A percentile compares a stretch with the other conserved stretches of the same genome.
phyloP scores from a whole-genome alignment of 1,139 yeast species.

The Kodamaea anthophila region DNA sequence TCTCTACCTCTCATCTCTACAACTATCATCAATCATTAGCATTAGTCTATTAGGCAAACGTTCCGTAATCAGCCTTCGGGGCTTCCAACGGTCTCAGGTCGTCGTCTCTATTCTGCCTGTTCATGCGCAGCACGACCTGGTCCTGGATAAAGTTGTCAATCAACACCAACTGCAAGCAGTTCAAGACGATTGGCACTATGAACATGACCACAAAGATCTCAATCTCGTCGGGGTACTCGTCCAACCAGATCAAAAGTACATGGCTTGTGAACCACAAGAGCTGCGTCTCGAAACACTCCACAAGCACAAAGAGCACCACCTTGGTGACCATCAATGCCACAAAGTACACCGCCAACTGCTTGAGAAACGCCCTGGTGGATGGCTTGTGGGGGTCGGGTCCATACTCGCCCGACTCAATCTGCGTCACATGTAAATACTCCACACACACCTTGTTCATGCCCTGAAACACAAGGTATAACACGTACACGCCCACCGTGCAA shows the following conservation, averaged over 20 bases:
- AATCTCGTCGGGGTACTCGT: constrained; percentile 64
- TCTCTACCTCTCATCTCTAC: too few species aligned
- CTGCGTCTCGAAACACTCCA: constrained; percentile 35
- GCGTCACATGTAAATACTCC: constrained; percentile 27
- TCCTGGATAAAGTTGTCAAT: constrained; percentile 81
- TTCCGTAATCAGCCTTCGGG: too few species aligned
- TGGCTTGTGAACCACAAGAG: constrained; percentile 43
- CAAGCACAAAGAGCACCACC: constrained; percentile 39
- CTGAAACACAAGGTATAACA: constrained; percentile 52
- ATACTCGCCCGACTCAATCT: constrained; percentile 80
- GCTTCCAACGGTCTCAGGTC: too few species aligned
- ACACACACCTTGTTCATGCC: constrained; percentile 40
- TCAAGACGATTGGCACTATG: constrained; percentile 71
- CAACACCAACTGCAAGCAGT: constrained; percentile 78
- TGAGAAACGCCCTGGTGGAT: constrained; percentile 53
- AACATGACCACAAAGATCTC: constrained; percentile 86
- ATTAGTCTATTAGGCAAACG: too few species aligned
- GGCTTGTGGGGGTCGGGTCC: constrained; percentile 61
- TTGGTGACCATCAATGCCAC: constrained; percentile 59
- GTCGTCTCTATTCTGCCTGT: too few species aligned
- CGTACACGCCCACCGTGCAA: constrained; percentile 91
- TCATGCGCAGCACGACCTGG: constrained; percentile 24
- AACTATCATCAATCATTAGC: too few species aligned
- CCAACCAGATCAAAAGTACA: constrained; percentile 64
- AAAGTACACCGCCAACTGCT: constrained; percentile 69